These are phyloP conservation scores for Penicillium sp. DNA, from an alignment of 2,329 filamentous ascomycete genomes.

Conservation along the genomic window DNA sequence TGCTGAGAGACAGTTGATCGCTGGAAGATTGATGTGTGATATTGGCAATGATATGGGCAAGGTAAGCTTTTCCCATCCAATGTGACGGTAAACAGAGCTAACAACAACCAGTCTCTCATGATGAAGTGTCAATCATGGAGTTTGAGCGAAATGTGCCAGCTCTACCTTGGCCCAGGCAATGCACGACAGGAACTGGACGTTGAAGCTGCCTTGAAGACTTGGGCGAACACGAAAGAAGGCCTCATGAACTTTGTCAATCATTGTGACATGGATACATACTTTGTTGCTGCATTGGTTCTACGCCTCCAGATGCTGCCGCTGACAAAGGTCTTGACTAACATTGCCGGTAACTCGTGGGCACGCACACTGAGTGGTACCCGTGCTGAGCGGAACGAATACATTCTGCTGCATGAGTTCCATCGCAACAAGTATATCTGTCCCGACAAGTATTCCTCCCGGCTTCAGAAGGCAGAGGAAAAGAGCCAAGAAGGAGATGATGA, in stretches of 20 bases:
- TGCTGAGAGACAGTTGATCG: slow-evolving; percentile 83
- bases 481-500: slow-evolving; percentile 65
- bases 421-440: slow-evolving; percentile 97
- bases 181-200: slow-evolving; percentile 83
- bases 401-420: slow-evolving; percentile 95
- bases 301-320: slow-evolving; percentile 89
- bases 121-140: slow-evolving; percentile 97
- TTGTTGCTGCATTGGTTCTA: slow-evolving; percentile 86
- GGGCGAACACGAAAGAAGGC: slow-evolving; percentile 80
- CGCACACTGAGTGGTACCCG: slow-evolving; percentile 92
- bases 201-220: slow-evolving; percentile 81
- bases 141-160: slow-evolving; percentile 92
- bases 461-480: slow-evolving; percentile 72
- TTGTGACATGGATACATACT: slow-evolving; percentile 93
- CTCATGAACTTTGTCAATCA: slow-evolving; percentile 92
- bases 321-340: slow-evolving; percentile 91
- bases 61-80: slow-evolving; percentile 31
- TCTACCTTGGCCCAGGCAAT: slow-evolving; percentile 76
- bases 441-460: slow-evolving; percentile 84
- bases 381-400: slow-evolving; percentile 98
- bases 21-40: slow-evolving; percentile 89
- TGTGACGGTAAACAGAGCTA: slow-evolving; percentile 18
- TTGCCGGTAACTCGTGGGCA: slow-evolving; percentile 98
- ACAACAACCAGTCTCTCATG: slow-evolving; percentile 70
- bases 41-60: slow-evolving; percentile 95